Conservation (phyloP, 2,329 filamentous ascomycete species). For the Alternaria rosae region DNA sequence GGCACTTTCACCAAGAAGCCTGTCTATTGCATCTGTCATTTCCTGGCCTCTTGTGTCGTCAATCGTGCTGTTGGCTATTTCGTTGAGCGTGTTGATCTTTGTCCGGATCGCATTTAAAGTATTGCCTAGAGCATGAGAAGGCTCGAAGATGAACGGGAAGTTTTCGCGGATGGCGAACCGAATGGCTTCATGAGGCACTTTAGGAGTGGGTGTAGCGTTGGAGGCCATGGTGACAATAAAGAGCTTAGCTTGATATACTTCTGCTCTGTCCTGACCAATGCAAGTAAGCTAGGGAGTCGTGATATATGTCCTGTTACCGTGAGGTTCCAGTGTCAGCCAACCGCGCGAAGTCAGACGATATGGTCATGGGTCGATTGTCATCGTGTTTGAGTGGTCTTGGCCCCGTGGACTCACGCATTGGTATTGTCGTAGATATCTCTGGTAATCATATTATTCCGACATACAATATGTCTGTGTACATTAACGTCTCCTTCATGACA, state of each 20-base stretch:
- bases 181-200: background rate
- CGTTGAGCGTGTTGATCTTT: background rate
- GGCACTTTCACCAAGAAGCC: background rate
- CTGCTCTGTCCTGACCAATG: no score
- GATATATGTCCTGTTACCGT: background rate
- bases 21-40: background rate
- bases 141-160: background rate
- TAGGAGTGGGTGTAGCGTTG: background rate
- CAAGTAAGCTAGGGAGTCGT: background rate
- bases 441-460: background rate
- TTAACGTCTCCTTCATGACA: background rate
- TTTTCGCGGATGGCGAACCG: background rate
- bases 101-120: background rate
- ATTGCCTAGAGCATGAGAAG: background rate
- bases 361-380: background rate
- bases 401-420: background rate
- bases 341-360: background rate
- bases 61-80: background rate
- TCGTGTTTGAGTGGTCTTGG: background rate
- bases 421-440: no score
- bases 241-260: background rate
- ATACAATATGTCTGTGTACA: slow-evolving; percentile 3
- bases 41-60: background rate
- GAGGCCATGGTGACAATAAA: background rate
- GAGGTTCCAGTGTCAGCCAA: background rate